These are phyloP conservation scores for Citrullus amarus DNA, from an alignment of 306 rosid genomes.

Conservation along the genomic window DNA sequence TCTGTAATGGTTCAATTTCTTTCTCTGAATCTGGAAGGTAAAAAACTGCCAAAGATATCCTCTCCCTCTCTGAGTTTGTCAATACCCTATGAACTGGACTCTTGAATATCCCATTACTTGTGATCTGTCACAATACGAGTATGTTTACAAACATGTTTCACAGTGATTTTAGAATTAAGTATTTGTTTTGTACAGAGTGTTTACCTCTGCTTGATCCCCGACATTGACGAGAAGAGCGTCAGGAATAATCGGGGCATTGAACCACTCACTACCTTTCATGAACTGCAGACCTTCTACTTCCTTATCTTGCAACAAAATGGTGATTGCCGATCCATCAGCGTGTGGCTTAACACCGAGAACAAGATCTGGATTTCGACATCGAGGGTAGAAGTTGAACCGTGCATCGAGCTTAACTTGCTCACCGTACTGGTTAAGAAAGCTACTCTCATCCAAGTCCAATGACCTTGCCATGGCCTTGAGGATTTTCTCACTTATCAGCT, in stretches of 20 bases:
- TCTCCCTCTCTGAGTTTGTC: conserved; percentile 36
- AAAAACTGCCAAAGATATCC: conserved; percentile 48
- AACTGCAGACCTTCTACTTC: conserved; percentile 74
- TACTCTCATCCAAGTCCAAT: conserved; percentile 45
- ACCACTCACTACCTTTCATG: conserved; percentile 56
- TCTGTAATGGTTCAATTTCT: conserved; percentile 42
- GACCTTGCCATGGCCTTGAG: conserved; percentile 68
- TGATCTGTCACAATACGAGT: not conserved
- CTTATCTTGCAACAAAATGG: conserved; percentile 53
- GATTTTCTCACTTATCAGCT: conserved; percentile 24
- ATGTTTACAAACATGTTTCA: not conserved
- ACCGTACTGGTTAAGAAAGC: conserved; percentile 41
- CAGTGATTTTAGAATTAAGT: not conserved
- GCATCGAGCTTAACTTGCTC: conserved; percentile 21
- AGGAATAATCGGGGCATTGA: conserved; percentile 47
- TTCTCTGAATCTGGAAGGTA: conserved; percentile 26
- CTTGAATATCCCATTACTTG: conserved; percentile 47
- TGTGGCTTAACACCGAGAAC: conserved; percentile 61
- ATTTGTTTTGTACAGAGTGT: not conserved
- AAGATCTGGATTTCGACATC: conserved; percentile 49
- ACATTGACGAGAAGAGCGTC: conserved; percentile 55
- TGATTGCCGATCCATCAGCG: conserved; percentile 56
- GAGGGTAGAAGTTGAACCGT: conserved; percentile 66
- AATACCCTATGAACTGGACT: conserved; percentile 63
- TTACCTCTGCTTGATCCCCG: conserved; percentile 81